Percentiles rank a stretch among this genome's conserved stretches.
Conservation (phyloP, 2,329 filamentous ascomycete genomes). For the Monilinia aucupariae region DNA sequence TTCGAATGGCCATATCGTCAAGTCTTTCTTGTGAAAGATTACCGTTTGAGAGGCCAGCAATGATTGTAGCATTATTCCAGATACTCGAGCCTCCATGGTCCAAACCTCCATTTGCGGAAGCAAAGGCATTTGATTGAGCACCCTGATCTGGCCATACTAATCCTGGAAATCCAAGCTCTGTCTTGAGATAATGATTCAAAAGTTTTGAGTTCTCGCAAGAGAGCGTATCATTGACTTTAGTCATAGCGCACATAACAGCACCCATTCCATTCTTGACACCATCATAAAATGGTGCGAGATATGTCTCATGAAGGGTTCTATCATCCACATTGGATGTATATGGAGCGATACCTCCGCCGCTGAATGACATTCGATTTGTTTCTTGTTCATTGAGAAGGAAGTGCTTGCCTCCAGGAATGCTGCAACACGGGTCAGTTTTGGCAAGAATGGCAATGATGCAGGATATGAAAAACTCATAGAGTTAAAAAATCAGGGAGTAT, state of each 20-base stretch:
- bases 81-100: conserved; percentile 44
- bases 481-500: not conserved
- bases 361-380: conserved; percentile 17
- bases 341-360: conserved; percentile 21
- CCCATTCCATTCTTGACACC: conserved; percentile 35
- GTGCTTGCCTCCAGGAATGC: conserved; percentile 19
- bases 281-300: conserved; percentile 57
- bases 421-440: not conserved
- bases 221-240: conserved; percentile 53
- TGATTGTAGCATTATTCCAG: conserved; percentile 77
- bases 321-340: conserved; percentile 52
- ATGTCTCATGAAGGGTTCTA: conserved; percentile 67
- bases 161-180: conserved; percentile 32
- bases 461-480: not conserved
- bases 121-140: conserved; percentile 26
- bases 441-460: not conserved
- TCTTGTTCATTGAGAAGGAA: conserved; percentile 27
- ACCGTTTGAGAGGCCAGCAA: conserved; percentile 80
- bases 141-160: conserved; percentile 26
- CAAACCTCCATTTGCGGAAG: conserved; percentile 31
- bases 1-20: conserved; percentile 87
- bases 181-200: conserved; percentile 29
- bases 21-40: conserved; percentile 82
- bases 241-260: conserved; percentile 23
- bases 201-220: conserved; percentile 49